Conservation (phyloP, 257 asterid genomes). For the Ilex aquifolium region DNA sequence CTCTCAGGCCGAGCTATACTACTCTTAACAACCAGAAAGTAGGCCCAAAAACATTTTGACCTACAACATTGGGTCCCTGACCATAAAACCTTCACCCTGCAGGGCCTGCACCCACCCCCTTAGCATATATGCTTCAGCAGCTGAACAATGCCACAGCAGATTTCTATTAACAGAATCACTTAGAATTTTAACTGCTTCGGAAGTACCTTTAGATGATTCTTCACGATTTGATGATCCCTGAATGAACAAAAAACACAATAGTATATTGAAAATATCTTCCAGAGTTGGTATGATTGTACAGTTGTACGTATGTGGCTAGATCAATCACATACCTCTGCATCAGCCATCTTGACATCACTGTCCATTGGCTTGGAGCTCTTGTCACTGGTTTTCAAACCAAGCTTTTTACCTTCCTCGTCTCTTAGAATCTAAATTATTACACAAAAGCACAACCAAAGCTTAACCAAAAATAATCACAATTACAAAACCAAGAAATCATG, state of each 20-base stretch:
- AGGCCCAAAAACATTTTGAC: too few relatives aligned
- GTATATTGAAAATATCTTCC: constrained; percentile 2
- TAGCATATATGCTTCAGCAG: not conserved
- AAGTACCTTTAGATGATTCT: constrained; percentile 47
- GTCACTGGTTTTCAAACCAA: constrained; percentile 65
- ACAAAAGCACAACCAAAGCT: not conserved
- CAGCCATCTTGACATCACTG: constrained; percentile 75
- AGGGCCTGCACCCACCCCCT: too few relatives aligned
- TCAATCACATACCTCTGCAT: constrained; percentile 56
- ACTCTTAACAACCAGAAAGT: too few relatives aligned
- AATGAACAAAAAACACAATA: constrained; percentile 9
- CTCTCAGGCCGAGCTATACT: too few relatives aligned
- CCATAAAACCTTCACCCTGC: not conserved
- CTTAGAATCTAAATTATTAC: constrained; percentile 49
- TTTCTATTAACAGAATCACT: not conserved
- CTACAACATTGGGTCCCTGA: not conserved
- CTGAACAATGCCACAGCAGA: not conserved
- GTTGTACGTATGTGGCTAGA: not conserved
- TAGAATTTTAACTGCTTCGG: constrained; percentile 52
- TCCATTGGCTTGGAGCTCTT: constrained; percentile 47
- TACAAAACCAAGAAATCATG: too few relatives aligned
- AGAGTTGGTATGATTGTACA: not conserved
- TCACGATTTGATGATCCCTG: constrained; percentile 79
- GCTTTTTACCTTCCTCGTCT: constrained; percentile 89
- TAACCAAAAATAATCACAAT: too few relatives aligned